Evolutionary conservation across 306 rosid species (phyloP), one percentile per base, ranked within the genome.

Genomic region (Arachis hypogaea): DNA sequence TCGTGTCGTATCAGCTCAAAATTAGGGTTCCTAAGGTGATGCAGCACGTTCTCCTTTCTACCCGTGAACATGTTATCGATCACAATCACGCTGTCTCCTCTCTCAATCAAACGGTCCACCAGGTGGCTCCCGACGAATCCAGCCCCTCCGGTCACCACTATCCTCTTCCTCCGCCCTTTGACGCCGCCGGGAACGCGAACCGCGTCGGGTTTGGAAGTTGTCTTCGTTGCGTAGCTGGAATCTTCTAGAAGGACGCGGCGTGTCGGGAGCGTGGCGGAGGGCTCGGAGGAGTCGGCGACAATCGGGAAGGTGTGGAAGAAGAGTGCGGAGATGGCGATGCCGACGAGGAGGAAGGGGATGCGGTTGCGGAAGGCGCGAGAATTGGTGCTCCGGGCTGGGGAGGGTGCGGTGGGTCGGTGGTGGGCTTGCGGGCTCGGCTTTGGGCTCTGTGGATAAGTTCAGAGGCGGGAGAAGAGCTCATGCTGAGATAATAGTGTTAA

Each of bases 101-200:
- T 63, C 28, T 85, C 91, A 0, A 93, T 88, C 82, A 93, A 60
- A 69, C 96, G 97, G 77, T 93, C 98, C 47, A 93, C 98, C 2
- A 93, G 86, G 66, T 93, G 98, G 78, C 97, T 91, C 33, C 97
- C 97, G 0, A 93, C 98, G 83, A 93, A 93, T 68, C 98, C 98
- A 2, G 98, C 98, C 51, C 98, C 98, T 41, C 97, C 98, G 0
- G 98, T 93, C 2, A 93, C 92, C 51, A 93, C 71, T 8, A 93
- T 68, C 82, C 98, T 80, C 83, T 71, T 78, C 16, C 38, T 73
- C 41, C 55, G 63, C 73, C 64, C 36, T 9, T 46, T 44, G 5
- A n/a, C 64, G 0, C 49, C 66, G 0, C 5, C 66, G 0, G 66
- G 66, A 3, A 62, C 66, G 3, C 0, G 10, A 1, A 4, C 66